Evolutionary conservation across 31 red algal species (phyloP).

Genomic region (Odonthalia washingtoniensis): DNA sequence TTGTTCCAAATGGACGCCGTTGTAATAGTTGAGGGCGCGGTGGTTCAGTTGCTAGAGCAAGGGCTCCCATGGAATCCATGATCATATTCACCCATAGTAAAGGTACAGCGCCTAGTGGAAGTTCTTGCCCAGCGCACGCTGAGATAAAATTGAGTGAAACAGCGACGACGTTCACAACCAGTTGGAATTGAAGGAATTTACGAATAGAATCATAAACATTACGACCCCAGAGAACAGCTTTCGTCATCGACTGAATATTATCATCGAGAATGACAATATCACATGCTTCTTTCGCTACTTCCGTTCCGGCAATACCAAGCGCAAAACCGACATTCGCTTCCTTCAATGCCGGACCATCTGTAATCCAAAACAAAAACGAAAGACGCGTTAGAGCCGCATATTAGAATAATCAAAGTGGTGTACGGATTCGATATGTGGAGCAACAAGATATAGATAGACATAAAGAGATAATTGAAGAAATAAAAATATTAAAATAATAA

Average conservation of each 20-base stretch:
- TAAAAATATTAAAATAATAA: not conserved
- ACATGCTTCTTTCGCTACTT: constrained; percentile 95
- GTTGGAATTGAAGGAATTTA: constrained; percentile 97
- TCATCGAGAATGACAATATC: constrained; percentile 98
- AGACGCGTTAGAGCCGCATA: constrained; percentile 16
- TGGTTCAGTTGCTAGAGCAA: constrained; percentile 94
- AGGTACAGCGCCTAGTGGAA: constrained; percentile 85
- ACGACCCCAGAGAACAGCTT: constrained; percentile 93
- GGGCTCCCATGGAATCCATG: constrained; percentile 96
- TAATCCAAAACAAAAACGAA: not conserved
- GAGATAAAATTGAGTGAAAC: constrained; percentile 88
- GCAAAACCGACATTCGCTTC: constrained; percentile 96
- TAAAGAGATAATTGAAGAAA: not conserved
- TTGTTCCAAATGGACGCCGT: constrained; percentile 76
- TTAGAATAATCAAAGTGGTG: no score
- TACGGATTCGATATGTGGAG: no score
- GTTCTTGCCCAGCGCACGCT: constrained; percentile 73
- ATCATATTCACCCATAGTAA: constrained; percentile 98
- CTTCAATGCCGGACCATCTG: constrained; percentile 91
- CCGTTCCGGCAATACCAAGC: constrained; percentile 88
- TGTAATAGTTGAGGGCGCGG: constrained; percentile 83
- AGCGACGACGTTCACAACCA: constrained; percentile 94
- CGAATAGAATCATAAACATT: constrained; percentile 89
- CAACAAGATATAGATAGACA: not conserved
- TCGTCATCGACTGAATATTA: constrained; percentile 88